Conservation (phyloP, 176 grass and related monocot genomes). For the Oryza punctata region DNA sequence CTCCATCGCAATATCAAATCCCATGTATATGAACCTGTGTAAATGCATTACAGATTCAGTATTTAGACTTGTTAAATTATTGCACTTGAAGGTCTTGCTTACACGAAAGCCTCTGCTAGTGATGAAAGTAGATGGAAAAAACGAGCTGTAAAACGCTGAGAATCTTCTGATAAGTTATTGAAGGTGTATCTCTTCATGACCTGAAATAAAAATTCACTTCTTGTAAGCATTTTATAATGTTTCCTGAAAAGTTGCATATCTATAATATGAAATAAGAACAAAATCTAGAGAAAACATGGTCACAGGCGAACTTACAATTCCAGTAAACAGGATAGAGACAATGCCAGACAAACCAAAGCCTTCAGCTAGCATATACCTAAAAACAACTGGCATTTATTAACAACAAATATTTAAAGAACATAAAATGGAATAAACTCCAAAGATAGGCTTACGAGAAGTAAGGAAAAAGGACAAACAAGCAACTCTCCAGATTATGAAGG, state of each 20-base stretch:
- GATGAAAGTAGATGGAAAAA: slow-evolving; percentile 97
- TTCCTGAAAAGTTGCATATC: background rate
- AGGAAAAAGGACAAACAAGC: slow-evolving; percentile 95
- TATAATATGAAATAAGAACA: background rate
- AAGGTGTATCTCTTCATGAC: slow-evolving; percentile 94
- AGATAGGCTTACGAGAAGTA: slow-evolving; percentile 87
- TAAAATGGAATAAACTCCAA: slow-evolving; percentile 24
- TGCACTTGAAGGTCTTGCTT: slow-evolving; percentile 34
- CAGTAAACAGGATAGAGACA: slow-evolving; percentile 91
- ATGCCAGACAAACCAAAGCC: slow-evolving; percentile 89
- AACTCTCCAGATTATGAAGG: slow-evolving; percentile 92
- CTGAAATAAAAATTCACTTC: slow-evolving; percentile 45
- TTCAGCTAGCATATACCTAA: slow-evolving; percentile 97
- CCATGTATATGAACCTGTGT: slow-evolving; percentile 98
- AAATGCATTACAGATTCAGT: slow-evolving; percentile 30
- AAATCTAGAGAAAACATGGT: slow-evolving; percentile 16
- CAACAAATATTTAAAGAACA: slow-evolving; percentile 20
- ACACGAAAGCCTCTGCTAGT: slow-evolving; percentile 92
- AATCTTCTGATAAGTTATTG: slow-evolving; percentile 79
- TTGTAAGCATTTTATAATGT: slow-evolving; percentile 12
- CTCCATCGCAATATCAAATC: slow-evolving; percentile 92
- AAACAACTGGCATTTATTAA: slow-evolving; percentile 29
- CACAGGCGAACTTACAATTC: slow-evolving; percentile 72
- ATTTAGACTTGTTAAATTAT: slow-evolving; percentile 17
- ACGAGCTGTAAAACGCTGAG: slow-evolving; percentile 68